Conservation (phyloP, 2,329 filamentous ascomycete genomes). For the Phialocephala subalpina region DNA sequence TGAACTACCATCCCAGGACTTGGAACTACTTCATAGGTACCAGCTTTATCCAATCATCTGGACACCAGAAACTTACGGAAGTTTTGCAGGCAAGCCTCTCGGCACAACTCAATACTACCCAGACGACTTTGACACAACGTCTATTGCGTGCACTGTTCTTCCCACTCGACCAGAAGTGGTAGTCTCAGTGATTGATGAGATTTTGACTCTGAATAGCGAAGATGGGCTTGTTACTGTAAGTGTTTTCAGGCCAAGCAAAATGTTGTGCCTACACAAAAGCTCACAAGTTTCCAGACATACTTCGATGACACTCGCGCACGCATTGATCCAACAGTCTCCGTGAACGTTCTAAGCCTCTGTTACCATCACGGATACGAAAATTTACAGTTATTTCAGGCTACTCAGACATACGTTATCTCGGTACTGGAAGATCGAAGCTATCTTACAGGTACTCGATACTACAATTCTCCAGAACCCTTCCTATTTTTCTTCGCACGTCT, state of each 20-base stretch:
- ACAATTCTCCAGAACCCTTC: constrained; percentile 11
- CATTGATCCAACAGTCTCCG: constrained; percentile 34
- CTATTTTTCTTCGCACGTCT: constrained; percentile 17
- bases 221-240: constrained; percentile 15
- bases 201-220: constrained; percentile 1
- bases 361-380: constrained; percentile 30
- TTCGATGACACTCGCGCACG: constrained; percentile 31
- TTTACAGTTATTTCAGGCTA: not conserved
- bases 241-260: not conserved
- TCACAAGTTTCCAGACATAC: constrained; percentile 34
- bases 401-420: not conserved
- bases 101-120: constrained; percentile 8
- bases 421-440: constrained; percentile 13
- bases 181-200: constrained; percentile 13
- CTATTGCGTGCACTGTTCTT: constrained; percentile 13
- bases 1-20: constrained; percentile 7
- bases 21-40: constrained; percentile 17
- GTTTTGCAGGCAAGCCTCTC: too few relatives aligned
- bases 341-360: constrained; percentile 37
- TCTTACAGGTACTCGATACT: constrained; percentile 9
- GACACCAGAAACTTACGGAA: too few relatives aligned
- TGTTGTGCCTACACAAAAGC: not conserved
- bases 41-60: not conserved
- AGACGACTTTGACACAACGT: constrained; percentile 18
- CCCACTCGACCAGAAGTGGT: not conserved